A percentile compares a stretch with the other conserved stretches of the same genome.
phyloP scores from a whole-genome alignment of 1,284 basidiomycete species.

The Pseudozyma thailandica region DNA sequence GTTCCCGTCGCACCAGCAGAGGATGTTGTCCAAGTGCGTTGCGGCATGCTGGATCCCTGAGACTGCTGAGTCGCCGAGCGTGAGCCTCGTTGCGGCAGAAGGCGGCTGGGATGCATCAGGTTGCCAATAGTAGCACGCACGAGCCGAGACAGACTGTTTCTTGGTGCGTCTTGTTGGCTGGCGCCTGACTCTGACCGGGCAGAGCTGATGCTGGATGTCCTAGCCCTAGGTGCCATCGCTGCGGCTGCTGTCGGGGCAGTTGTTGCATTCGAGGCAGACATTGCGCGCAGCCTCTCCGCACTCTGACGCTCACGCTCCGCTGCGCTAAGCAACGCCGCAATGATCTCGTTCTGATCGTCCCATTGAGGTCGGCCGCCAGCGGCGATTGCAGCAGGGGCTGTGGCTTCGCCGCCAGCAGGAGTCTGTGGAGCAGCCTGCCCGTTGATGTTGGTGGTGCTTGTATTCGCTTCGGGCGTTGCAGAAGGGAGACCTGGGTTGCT shows the following conservation, averaged over 20 bases:
- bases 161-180: constrained; percentile 12
- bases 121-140: constrained; percentile 31
- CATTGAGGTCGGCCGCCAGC: no score
- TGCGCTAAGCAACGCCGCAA: not conserved
- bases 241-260: not conserved
- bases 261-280: constrained; percentile 2
- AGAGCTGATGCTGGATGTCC: constrained; percentile 2
- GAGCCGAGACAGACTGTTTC: constrained; percentile 26
- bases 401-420: not conserved
- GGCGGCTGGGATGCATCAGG: constrained; percentile 33
- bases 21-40: no score
- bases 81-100: constrained; percentile 13
- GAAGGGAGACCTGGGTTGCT: constrained; percentile 3
- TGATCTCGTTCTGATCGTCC: not conserved
- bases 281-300: not conserved
- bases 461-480: not conserved
- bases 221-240: not conserved
- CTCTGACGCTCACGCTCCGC: constrained; percentile 1
- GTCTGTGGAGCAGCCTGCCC: not conserved
- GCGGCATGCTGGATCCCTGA: not conserved
- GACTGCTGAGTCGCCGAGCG: constrained; percentile 7
- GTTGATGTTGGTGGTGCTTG: not conserved
- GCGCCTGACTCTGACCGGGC: not conserved
- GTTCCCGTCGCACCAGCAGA: not conserved
- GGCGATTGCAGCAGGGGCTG: no score